Evolutionary conservation across 179 eudicot genomes (phyloP), one percentile per base, ranked within the genome.

Genomic region (Silene coronaria): DNA sequence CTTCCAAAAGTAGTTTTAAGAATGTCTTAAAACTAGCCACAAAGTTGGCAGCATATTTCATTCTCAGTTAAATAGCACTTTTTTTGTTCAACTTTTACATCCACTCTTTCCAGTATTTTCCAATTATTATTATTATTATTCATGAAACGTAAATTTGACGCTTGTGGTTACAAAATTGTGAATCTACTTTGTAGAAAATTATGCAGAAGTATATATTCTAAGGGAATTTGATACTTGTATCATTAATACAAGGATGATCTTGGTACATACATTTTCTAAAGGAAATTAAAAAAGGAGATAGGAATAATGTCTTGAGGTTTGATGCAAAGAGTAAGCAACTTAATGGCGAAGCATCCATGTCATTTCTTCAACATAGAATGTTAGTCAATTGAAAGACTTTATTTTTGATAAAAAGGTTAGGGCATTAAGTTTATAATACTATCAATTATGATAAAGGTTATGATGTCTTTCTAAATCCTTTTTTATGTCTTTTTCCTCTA

Each of bases 241-340:
- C 5, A 66, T 32, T 34, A 66, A 32, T n/a, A 34, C 48, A 70
- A 74, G 68, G 36, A 14, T 61, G 53, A 68, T 28, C 34, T 30
- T 73, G 12, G 75, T 66, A 73, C 46, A 73, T 45, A 72, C 65
- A 72, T 58, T 78, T 74, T 36, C 53, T 10, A 68, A 57, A 76
- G 46, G 36, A 42, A n/a, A 45, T 45, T 45, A 45, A 45, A 45
- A 45, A 45, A 45, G 51, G 51, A 45, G 28, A 2, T 68, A 59
- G 7, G 81, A 78, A 79, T 79, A 68, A 51, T 23, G 26, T 60
- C 38, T 66, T 66, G 16, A 38, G 38, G 53, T 51, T 58, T 78
- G 63, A 74, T 79, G 81, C 75, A 45, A 45, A 71, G 60, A 46
- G 62, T n/a, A 79, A 79, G 38, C 82, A 79, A 77, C 82, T 79